Evolutionary conservation across 768 basidiomycete species (phyloP), one percentile per base, ranked within the genome.

Genomic region (Rhodotorula paludigena): DNA sequence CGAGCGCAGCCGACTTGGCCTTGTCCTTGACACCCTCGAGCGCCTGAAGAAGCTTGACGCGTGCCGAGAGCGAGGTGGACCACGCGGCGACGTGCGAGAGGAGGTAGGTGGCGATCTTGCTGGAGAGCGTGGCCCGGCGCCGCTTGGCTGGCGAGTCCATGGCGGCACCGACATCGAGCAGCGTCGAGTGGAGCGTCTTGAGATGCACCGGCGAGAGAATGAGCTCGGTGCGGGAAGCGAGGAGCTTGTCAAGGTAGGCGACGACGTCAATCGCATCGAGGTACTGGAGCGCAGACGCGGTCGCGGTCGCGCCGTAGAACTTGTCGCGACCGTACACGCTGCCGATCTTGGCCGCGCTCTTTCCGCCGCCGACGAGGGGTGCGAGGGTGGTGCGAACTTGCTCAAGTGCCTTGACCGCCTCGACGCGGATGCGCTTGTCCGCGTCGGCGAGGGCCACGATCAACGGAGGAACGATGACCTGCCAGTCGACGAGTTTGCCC

Each of bases 401-500:
- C 45, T 74, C 75, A 51, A 80, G 38, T 0, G 77, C 44, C 20
- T 61, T 66, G 20, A 79, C 65, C 0, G 74, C 79, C 28, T 75
- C 77, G 42, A 74, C 67, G 44, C 81, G 63, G 28, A 79, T 63
- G 21, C 63, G 57, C 67, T 77, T 77, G 30, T 75, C 75, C 32
- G 30, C 32, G 20, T 66, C 67, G 20, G 52, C 41, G 20, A 77
- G 52, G 8, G 75, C 68, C 15, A 66, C 61, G 70, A 60, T 74
- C 41, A 64, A 73, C 15, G 76, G 59, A 8, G 80, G 80, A 1
- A 81, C 61, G 63, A 80, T 60, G 59, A 78, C 72, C 66, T 81
- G 81, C 75, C 80, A 80, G 61, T 81, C 80, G 59, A 73, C 58
- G 68, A 69, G 18, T 69, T 68, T 76, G 8, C 87, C 77, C 21